A percentile compares a stretch with the other conserved stretches of the same genome.
These are phyloP conservation scores for Cinchona pubescens DNA, from an alignment of 257 asterid species.

Conservation along the genomic window DNA sequence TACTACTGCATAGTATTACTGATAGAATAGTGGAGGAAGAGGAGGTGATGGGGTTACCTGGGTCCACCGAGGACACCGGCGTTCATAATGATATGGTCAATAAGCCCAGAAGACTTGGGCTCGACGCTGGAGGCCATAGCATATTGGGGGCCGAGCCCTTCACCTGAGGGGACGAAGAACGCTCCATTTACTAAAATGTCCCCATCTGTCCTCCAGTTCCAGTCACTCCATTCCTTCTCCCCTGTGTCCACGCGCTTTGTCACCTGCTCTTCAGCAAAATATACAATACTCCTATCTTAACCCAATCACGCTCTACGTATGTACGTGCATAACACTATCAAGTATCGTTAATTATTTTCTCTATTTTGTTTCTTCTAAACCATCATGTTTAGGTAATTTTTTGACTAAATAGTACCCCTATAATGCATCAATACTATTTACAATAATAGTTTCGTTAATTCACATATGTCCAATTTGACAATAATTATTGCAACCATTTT, in stretches of 20 bases:
- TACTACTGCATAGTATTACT: no score
- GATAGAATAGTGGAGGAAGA: background rate
- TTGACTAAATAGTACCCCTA: no score
- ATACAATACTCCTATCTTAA: background rate
- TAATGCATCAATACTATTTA: no score
- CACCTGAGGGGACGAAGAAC: slow-evolving; percentile 78
- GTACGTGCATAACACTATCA: no score
- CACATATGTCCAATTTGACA: no score
- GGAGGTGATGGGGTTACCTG: slow-evolving; percentile 17
- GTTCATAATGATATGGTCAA: slow-evolving; percentile 31
- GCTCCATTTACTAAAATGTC: slow-evolving; percentile 85
- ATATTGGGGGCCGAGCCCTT: slow-evolving; percentile 51
- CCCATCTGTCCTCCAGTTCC: slow-evolving; percentile 91
- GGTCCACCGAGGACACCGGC: slow-evolving; percentile 37
- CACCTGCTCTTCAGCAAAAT: slow-evolving; percentile 45
- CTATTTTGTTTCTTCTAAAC: no score
- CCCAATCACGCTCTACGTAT: background rate
- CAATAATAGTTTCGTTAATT: no score
- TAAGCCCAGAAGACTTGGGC: slow-evolving; percentile 29
- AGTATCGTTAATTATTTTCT: no score
- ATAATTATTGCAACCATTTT: no score
- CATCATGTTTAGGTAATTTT: no score
- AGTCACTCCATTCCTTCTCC: slow-evolving; percentile 61
- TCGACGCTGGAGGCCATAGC: slow-evolving; percentile 37
- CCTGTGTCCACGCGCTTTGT: slow-evolving; percentile 66